Percentiles rank a stretch among this genome's conserved stretches.
Conservation (phyloP, 2,329 filamentous ascomycete genomes). For the Zymoseptoria tritici region DNA sequence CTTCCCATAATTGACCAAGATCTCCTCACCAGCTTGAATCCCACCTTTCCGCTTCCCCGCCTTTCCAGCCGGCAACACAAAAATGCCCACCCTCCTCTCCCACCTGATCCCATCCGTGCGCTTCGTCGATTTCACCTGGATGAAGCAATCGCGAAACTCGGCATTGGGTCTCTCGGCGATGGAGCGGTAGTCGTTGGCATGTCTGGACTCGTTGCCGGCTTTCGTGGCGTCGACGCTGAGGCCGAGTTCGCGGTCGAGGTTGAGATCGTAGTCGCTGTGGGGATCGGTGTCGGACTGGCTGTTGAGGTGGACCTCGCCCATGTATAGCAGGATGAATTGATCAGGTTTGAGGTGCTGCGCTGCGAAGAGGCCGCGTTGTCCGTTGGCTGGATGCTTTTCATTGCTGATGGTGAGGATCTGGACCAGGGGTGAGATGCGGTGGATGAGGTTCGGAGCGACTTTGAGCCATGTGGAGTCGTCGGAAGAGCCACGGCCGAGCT, state of each 20-base stretch:
- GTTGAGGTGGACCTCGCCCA: constrained; percentile 43
- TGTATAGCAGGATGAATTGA: constrained; percentile 43
- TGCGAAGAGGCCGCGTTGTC: constrained; percentile 45
- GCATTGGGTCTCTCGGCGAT: constrained; percentile 35
- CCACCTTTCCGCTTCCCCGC: constrained; percentile 41
- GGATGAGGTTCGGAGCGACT: constrained; percentile 15
- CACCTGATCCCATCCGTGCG: constrained; percentile 32
- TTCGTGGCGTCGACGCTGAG: constrained; percentile 43
- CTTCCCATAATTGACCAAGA: constrained; percentile 49
- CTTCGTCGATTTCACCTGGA: constrained; percentile 32
- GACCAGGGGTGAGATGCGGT: constrained; percentile 32
- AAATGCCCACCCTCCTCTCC: constrained; percentile 45
- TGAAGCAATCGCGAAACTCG: constrained; percentile 32
- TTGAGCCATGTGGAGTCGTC: constrained; percentile 21
- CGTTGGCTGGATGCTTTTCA: constrained; percentile 40
- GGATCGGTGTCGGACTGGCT: constrained; percentile 37
- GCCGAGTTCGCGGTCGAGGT: constrained; percentile 42
- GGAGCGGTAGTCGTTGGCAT: constrained; percentile 49
- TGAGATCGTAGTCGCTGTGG: constrained; percentile 45
- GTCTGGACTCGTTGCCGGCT: constrained; percentile 46
- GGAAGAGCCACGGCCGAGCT: constrained; percentile 20
- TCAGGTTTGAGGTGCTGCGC: constrained; percentile 37
- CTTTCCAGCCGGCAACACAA: constrained; percentile 43
- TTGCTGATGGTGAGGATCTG: constrained; percentile 36
- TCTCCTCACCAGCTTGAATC: constrained; percentile 43